phyloP scores from a whole-genome alignment of 2,329 filamentous ascomycete species.

The Penicillium occitanis region DNA sequence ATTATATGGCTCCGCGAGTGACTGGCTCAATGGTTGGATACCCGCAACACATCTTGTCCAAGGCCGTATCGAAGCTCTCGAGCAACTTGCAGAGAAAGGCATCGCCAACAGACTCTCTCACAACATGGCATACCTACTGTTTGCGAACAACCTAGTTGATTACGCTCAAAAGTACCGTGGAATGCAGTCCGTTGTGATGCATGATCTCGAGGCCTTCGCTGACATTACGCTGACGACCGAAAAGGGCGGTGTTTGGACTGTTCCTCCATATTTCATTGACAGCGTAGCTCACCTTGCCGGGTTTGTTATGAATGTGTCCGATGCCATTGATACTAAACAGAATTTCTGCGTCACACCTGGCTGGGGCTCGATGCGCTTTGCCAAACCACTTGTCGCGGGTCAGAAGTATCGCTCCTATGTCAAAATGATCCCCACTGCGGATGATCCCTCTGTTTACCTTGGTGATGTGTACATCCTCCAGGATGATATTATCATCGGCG shows the following conservation, averaged over 20 bases:
- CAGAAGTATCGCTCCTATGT: slow-evolving; percentile 33
- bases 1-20: slow-evolving; percentile 23
- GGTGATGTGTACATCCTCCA: slow-evolving; percentile 29
- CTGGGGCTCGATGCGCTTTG: slow-evolving; percentile 33
- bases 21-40: slow-evolving; percentile 30
- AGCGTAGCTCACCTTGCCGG: slow-evolving; percentile 37
- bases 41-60: slow-evolving; percentile 29
- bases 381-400: slow-evolving; percentile 26
- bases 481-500: slow-evolving; percentile 24
- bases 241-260: slow-evolving; percentile 22
- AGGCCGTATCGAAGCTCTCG: slow-evolving; percentile 29
- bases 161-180: slow-evolving; percentile 25
- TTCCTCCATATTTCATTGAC: slow-evolving; percentile 37
- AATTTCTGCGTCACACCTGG: slow-evolving; percentile 40
- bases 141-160: slow-evolving; percentile 27
- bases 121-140: slow-evolving; percentile 33
- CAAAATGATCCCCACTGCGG: slow-evolving; percentile 32
- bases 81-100: slow-evolving; percentile 28
- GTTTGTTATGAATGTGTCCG: slow-evolving; percentile 40
- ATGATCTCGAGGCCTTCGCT: slow-evolving; percentile 26
- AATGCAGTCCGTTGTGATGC: slow-evolving; percentile 26
- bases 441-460: slow-evolving; percentile 33
- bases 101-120: slow-evolving; percentile 25
- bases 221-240: slow-evolving; percentile 28
- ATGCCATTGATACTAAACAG: slow-evolving; percentile 29